These are phyloP conservation scores for Lentinus tigrinus DNA, from an alignment of 768 basidiomycete genomes.

Conservation along the genomic window DNA sequence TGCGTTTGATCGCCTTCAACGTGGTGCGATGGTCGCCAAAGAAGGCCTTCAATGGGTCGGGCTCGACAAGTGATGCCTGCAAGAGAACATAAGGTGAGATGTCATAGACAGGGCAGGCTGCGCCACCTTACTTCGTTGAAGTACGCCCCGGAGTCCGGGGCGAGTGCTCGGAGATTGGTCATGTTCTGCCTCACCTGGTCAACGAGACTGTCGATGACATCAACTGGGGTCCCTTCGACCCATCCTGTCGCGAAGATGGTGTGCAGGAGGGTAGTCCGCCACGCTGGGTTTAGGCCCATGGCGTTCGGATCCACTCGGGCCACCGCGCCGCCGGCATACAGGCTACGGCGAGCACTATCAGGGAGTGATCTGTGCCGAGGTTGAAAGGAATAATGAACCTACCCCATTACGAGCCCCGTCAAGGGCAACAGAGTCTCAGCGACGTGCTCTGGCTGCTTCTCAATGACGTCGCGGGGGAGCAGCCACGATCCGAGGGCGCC, in stretches of 20 bases:
- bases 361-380: neutral
- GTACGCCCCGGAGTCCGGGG: conserved; percentile 39
- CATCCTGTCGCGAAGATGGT: conserved; percentile 22
- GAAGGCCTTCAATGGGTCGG: conserved; percentile 41
- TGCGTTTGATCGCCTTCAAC: conserved; percentile 42
- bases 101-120: neutral
- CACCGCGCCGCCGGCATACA: conserved; percentile 46
- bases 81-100: neutral
- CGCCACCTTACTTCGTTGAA: conserved; percentile 43
- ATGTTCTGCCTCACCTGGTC: conserved; percentile 21
- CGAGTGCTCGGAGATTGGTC: conserved; percentile 31
- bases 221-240: conserved; percentile 19
- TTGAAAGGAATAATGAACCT: neutral
- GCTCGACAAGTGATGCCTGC: conserved; percentile 45
- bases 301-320: conserved; percentile 35
- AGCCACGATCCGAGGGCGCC: conserved; percentile 21
- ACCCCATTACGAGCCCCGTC: conserved; percentile 10
- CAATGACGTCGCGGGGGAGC: conserved; percentile 20
- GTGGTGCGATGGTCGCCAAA: conserved; percentile 44
- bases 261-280: conserved; percentile 42
- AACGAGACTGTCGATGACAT: conserved; percentile 17
- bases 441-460: conserved; percentile 13
- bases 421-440: conserved; percentile 16
- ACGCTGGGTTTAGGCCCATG: conserved; percentile 46
- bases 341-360: conserved; percentile 25